A percentile compares a stretch with the other conserved stretches of the same genome.
phyloP scores from a whole-genome alignment of 2,329 filamentous ascomycete species.

The Dactylellina parvicollis region DNA sequence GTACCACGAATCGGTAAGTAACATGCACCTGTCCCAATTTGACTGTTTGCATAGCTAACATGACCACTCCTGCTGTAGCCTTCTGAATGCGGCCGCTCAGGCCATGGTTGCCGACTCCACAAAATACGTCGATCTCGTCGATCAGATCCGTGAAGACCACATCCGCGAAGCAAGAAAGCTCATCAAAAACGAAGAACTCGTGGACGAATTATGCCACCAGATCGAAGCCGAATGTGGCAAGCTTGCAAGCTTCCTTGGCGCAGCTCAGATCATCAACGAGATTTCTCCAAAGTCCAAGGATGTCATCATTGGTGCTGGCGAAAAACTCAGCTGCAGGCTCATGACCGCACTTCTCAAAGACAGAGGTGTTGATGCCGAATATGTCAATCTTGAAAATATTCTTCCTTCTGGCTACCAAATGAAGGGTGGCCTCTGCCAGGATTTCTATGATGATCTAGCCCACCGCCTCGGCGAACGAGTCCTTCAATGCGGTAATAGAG shows the following conservation, averaged over 20 bases:
- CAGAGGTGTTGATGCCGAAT: conserved; percentile 81
- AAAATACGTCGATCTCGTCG: conserved; percentile 70
- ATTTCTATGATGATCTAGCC: conserved; percentile 75
- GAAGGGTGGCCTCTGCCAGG: conserved; percentile 69
- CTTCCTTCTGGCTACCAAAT: conserved; percentile 71
- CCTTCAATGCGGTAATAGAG: conserved; percentile 71
- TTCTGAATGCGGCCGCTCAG: conserved; percentile 65
- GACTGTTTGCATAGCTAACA: conserved; percentile 4
- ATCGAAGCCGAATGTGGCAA: conserved; percentile 83
- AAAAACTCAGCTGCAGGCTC: conserved; percentile 93
- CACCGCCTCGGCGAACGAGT: conserved; percentile 72
- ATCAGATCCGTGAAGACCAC: conserved; percentile 85
- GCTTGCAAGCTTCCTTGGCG: conserved; percentile 77
- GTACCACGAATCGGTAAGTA: conserved; percentile 90
- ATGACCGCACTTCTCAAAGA: conserved; percentile 87
- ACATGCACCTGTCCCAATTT: background rate
- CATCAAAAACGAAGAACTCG: conserved; percentile 69
- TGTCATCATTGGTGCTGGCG: conserved; percentile 91
- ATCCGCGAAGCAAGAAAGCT: conserved; percentile 74
- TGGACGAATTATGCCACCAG: conserved; percentile 70
- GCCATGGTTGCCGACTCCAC: conserved; percentile 64
- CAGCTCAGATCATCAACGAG: conserved; percentile 71
- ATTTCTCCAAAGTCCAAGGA: conserved; percentile 82
- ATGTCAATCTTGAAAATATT: conserved; percentile 86
- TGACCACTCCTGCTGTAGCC: conserved; percentile 58